Evolutionary conservation across 2,329 filamentous ascomycete genomes (phyloP), one percentile per base, ranked within the genome.

Genomic region (Pseudopyrenochaeta lycopersici): DNA sequence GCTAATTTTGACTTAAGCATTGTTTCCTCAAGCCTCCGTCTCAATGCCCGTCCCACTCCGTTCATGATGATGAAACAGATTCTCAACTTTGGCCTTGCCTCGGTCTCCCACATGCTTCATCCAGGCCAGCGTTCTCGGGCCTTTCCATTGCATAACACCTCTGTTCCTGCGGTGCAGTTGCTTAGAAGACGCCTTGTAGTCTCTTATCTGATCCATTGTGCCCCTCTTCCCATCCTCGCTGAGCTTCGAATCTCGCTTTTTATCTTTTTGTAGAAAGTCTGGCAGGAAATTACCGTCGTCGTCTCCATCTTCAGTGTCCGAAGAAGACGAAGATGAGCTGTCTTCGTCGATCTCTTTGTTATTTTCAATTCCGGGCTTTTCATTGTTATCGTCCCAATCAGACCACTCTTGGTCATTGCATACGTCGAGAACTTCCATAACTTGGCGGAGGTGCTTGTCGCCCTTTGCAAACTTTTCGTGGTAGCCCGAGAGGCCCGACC

Each of bases 91-190:
- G 39, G 77, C 73, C 62, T 80, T 80, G 3, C 83, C 77, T 23
- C 81, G 76, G 54, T 82, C 80, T 1, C 85, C 81, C 49, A 85
- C 85, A 33, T 86, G 83, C 66, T 85, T 84, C 53, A 88, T 80
- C 72, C 83, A 84, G 64, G 87, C 84, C 52, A 78, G 75, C 48
- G 74, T 85, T 70, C 79, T 79, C 17, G 80, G 83, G 66, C 83
- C 72, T 79, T 82, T 84, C 86, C 88, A 92, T 75, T 92, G 89
- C 89, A 92, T 92, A 35, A 89, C 68, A 0, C 89, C 89, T 18
- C 87, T 77, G 66, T 92, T 87, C 67, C 84, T 87, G 1, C 70
- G 43, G 51, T 74, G 71, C 31, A 75, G 43, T 41, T 71, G 58
- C 43, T 72, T 71, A 14, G 56, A 47, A 23, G 67, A 60, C 7